Evolutionary conservation across 129 eudicot species (phyloP).

Genomic region (Saposhnikovia divaricata): DNA sequence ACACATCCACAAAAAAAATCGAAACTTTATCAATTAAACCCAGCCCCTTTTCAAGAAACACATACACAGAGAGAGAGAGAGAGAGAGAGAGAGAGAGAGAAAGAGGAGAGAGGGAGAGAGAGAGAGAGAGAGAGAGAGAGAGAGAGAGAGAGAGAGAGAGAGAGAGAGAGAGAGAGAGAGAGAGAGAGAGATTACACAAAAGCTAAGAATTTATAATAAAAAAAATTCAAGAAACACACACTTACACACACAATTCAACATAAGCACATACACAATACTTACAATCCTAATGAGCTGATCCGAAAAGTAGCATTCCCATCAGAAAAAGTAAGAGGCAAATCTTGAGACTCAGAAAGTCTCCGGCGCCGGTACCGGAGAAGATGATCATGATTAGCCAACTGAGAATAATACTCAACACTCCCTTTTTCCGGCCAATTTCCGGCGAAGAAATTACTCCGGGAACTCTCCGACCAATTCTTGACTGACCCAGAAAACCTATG

Average conservation of each 20-base stretch:
- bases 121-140: neutral
- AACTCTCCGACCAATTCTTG: constrained; percentile 39
- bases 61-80: neutral
- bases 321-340: constrained; percentile 52
- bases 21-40: constrained; percentile 7
- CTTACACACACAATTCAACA: neutral
- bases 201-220: neutral
- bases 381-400: constrained; percentile 54
- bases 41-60: neutral
- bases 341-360: constrained; percentile 35
- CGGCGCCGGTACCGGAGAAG: constrained; percentile 46
- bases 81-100: neutral
- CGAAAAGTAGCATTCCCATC: constrained; percentile 86
- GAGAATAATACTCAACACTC: constrained; percentile 51
- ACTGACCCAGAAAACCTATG: constrained; percentile 79
- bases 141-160: neutral
- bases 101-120: too few species aligned
- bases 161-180: neutral
- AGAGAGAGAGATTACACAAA: neutral
- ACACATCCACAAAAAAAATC: constrained; percentile 12
- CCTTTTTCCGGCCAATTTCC: constrained; percentile 57
- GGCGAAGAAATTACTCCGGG: constrained; percentile 17
- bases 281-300: constrained; percentile 79
- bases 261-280: constrained; percentile 10
- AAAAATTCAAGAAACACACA: neutral